These are phyloP conservation scores for Saccharomycopsis guyanensis DNA, from an alignment of 805 yeast genomes.

Conservation along the genomic window DNA sequence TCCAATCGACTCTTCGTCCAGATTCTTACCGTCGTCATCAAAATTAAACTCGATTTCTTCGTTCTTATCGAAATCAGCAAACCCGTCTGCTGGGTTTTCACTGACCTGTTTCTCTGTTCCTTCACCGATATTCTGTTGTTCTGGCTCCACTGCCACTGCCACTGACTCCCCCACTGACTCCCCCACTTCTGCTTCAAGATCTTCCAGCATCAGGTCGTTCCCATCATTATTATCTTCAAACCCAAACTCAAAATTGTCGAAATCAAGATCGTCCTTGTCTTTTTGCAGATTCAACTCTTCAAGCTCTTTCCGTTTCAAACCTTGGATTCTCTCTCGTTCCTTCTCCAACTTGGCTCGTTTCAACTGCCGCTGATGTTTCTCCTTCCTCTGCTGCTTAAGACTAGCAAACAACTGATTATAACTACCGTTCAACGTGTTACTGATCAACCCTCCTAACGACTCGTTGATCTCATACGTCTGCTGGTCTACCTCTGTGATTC, in stretches of 20 bases:
- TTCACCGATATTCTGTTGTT: background rate
- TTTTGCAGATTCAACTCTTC: background rate
- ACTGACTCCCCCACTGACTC: background rate
- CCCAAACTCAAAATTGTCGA: constrained; percentile 19
- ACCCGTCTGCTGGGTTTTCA: too few species aligned
- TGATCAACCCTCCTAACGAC: constrained; percentile 7
- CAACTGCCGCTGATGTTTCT: constrained; percentile 3
- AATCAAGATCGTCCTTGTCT: constrained; percentile 11
- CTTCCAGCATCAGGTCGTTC: background rate
- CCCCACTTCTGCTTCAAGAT: background rate
- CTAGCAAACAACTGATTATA: constrained; percentile 6
- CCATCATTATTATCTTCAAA: constrained; percentile 13
- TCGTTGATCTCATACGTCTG: constrained; percentile 6
- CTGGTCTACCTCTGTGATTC: background rate
- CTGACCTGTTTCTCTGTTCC: background rate
- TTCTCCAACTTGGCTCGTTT: constrained; percentile 5
- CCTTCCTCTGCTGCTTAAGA: constrained; percentile 8
- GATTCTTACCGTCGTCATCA: background rate
- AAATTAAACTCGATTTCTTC: constrained; percentile 1
- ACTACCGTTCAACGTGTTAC: constrained; percentile 6
- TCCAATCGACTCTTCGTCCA: background rate
- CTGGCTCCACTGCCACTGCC: background rate
- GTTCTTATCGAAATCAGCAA: background rate
- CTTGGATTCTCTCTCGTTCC: constrained; percentile 5
- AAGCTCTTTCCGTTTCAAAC: constrained; percentile 1